These are phyloP conservation scores for Plasmodium reichenowi DNA, from an alignment of 169 alveolate genomes.

Conservation along the genomic window DNA sequence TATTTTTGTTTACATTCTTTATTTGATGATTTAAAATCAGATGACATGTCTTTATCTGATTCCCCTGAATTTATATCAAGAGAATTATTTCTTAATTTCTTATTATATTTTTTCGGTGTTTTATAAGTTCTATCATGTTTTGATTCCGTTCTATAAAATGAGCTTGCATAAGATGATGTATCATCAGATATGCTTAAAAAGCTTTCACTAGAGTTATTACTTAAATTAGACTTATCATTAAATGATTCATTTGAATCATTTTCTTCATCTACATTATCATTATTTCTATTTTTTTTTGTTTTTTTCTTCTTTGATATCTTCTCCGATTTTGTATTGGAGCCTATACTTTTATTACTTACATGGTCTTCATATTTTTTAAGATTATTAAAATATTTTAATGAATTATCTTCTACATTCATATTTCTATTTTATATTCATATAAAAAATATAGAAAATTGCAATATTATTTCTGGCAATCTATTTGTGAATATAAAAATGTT, in stretches of 20 bases:
- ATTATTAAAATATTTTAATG: constrained; percentile 17
- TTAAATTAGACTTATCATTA: background rate
- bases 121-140: constrained; percentile 20
- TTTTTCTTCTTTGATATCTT: constrained; percentile 8
- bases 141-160: constrained; percentile 29
- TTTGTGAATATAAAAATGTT: too few relatives aligned
- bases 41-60: constrained; percentile 25
- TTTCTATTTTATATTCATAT: background rate
- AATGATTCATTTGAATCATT: background rate
- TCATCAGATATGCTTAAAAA: constrained; percentile 62
- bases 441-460: too few relatives aligned
- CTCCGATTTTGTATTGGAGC: background rate
- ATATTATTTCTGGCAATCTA: too few relatives aligned
- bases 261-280: constrained; percentile 2
- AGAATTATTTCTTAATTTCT: background rate
- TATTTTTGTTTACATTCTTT: constrained; percentile 41
- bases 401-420: constrained; percentile 63
- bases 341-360: constrained; percentile 14
- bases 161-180: constrained; percentile 29
- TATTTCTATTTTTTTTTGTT: constrained; percentile 2
- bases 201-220: constrained; percentile 41
- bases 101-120: constrained; percentile 1
- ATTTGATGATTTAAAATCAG: constrained; percentile 33
- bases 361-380: constrained; percentile 39
- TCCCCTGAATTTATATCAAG: background rate